Base-by-base conservation (phyloP, 345 rosid genomes). In the Sisymbrium irio region DNA sequence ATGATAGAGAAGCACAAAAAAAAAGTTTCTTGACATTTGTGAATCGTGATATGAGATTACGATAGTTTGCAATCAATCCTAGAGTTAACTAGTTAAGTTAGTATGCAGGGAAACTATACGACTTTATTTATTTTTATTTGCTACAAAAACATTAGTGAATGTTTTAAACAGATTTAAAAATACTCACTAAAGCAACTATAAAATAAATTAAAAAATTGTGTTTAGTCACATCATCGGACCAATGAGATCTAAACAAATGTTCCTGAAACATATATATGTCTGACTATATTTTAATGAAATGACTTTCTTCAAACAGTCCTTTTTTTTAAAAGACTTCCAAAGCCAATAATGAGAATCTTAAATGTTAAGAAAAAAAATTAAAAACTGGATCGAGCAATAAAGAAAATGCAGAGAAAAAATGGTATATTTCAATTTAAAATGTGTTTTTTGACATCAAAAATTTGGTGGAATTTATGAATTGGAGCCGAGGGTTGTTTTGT, bases 401-500 rank as follows among this genome's bases (percentile, higher is more conserved):
- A 66, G 17, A 74, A 63, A 74, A 25, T 49, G 25, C 7, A 15
- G 6, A 46, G 35, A 25, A 56, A 55, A 37, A 10, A 22, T n/a
- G 27, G n/a, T 32, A 5, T n/a, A 20, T 41, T 9, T 28, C 46
- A 3, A 11, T 6, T 9, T 27, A 18, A 35, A 18, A 35, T 25
- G 61, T 27, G 2, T 47, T 7, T 42, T 4, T 44, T 20, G 4
- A 53, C 12, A 36, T n/a, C n/a, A 14, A 62, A 19, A 1, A 42
- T 20, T 73, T 65, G 78, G 36, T 66, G 72, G 72, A 75, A 30
- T 51, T 54, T 42, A 57, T 42, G 56, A 67, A 12, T 32, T 33
- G 17, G 57, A 76, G 46, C 46, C 75, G 27, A 76, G 50, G 53
- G 65, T 76, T 70, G 76, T 70, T 65, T 64, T 58, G 65, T 74